Percentiles rank a stretch among this genome's conserved stretches.
phyloP scores from a whole-genome alignment of 345 rosid species.

The Aquilaria malaccensis region DNA sequence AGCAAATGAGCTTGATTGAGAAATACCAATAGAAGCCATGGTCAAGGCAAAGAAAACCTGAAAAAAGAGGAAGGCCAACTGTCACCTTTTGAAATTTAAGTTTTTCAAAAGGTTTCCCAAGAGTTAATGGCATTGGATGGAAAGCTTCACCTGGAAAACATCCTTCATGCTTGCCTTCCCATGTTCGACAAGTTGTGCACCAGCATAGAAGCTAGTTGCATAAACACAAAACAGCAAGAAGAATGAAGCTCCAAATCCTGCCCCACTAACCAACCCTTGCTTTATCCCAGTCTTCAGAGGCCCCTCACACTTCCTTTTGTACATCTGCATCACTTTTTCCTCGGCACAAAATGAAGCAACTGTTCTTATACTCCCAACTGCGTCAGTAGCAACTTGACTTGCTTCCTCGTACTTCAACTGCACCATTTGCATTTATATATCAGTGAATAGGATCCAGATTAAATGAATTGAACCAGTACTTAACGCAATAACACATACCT shows the following conservation, averaged over 20 bases:
- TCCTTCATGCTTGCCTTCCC: slow-evolving; percentile 51
- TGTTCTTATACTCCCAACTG: slow-evolving; percentile 86
- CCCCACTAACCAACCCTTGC: slow-evolving; percentile 64
- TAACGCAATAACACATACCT: slow-evolving; percentile 33
- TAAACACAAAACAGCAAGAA: slow-evolving; percentile 48
- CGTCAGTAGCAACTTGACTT: slow-evolving; percentile 88
- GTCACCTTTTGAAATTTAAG: not conserved
- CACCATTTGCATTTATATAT: slow-evolving; percentile 2
- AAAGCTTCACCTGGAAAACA: slow-evolving; percentile 48
- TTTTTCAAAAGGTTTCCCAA: not conserved
- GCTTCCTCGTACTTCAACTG: slow-evolving; percentile 90
- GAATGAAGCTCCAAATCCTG: slow-evolving; percentile 62
- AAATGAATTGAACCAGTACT: not conserved
- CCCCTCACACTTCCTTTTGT: slow-evolving; percentile 68
- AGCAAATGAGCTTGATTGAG: slow-evolving; percentile 63
- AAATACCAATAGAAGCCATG: slow-evolving; percentile 53
- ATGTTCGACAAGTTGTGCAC: slow-evolving; percentile 52
- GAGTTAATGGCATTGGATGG: not conserved
- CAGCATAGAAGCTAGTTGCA: slow-evolving; percentile 66
- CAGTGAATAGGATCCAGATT: not conserved
- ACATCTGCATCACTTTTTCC: slow-evolving; percentile 73
- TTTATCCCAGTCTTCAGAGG: slow-evolving; percentile 64
- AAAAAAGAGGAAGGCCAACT: not conserved
- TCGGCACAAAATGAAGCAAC: slow-evolving; percentile 89
- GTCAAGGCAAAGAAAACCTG: slow-evolving; percentile 77